phyloP scores from a whole-genome alignment of 495 filamentous ascomycete genomes.

The Podospora didyma region DNA sequence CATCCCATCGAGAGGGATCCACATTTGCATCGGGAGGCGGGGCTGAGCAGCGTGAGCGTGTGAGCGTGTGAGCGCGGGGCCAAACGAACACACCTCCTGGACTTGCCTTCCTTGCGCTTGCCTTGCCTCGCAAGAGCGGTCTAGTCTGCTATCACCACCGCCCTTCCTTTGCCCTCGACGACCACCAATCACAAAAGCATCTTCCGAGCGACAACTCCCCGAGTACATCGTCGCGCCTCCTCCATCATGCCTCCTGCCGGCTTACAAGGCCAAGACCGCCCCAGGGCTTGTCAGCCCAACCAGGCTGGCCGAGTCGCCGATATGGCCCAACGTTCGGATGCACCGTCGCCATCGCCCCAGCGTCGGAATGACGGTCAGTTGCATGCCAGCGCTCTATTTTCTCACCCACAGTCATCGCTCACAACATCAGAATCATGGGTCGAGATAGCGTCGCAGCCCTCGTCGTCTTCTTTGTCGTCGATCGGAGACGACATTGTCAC shows the following conservation, averaged over 20 bases:
- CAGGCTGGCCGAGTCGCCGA: not conserved
- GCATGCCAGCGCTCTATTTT: not conserved
- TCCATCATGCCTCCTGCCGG: not conserved
- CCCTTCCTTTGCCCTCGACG: too few species aligned
- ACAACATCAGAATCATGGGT: conserved; percentile 87
- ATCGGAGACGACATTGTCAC: conserved; percentile 84
- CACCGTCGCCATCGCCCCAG: conserved; percentile 22
- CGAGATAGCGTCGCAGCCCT: conserved; percentile 89
- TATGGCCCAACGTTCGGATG: conserved; percentile 8
- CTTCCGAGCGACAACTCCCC: too few species aligned
- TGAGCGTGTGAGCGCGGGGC: not conserved
- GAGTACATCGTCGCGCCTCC: too few species aligned
- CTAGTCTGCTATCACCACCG: too few species aligned
- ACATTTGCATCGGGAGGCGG: not conserved
- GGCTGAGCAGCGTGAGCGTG: too few species aligned
- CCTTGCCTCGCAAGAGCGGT: too few species aligned
- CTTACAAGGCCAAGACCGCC: not conserved
- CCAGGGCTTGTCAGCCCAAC: not conserved
- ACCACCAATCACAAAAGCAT: too few species aligned
- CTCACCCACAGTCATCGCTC: conserved; percentile 14
- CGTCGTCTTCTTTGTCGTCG: conserved; percentile 84
- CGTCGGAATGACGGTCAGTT: conserved; percentile 34
- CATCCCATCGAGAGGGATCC: not conserved
- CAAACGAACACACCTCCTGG: not conserved
- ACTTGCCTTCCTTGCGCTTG: too few species aligned